Evolutionary conservation across 2,329 filamentous ascomycete genomes (phyloP).

Genomic region (Colletotrichum cuscutae): DNA sequence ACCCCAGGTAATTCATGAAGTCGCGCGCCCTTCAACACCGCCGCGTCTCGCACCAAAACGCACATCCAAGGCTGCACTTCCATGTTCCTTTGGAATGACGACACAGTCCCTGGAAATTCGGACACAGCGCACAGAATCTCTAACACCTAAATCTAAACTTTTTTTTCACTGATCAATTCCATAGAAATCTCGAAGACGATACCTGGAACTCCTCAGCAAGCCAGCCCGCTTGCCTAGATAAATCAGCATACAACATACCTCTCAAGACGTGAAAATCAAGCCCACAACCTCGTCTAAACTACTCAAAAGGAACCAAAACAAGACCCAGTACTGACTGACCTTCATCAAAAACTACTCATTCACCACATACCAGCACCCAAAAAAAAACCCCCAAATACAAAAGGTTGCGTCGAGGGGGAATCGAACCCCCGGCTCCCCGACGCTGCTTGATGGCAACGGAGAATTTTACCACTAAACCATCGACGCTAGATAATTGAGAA

Average conservation of each 20-base stretch:
- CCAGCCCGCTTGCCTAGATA: neutral
- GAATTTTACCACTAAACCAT: conserved; percentile 25
- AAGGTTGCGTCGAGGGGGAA: conserved; percentile 11
- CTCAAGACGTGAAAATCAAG: neutral
- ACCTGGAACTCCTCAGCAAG: neutral
- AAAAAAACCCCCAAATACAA: neutral
- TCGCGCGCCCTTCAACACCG: no score
- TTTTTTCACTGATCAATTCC: no score
- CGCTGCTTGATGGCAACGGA: conserved; percentile 18
- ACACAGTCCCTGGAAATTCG: no score
- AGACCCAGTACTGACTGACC: neutral
- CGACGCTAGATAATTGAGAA: neutral
- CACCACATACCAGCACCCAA: no score
- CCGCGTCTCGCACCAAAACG: no score
- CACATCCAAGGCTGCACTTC: no score
- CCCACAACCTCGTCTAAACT: no score
- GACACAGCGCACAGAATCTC: no score
- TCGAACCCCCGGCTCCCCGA: conserved; percentile 22
- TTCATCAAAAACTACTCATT: neutral
- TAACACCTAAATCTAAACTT: no score
- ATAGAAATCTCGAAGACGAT: no score
- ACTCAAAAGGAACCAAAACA: neutral
- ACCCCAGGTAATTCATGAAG: no score
- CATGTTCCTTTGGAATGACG: no score
- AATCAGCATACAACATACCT: neutral